Conservation (phyloP, 2,329 filamentous ascomycete genomes). For the Trichoderma endophyticum region DNA sequence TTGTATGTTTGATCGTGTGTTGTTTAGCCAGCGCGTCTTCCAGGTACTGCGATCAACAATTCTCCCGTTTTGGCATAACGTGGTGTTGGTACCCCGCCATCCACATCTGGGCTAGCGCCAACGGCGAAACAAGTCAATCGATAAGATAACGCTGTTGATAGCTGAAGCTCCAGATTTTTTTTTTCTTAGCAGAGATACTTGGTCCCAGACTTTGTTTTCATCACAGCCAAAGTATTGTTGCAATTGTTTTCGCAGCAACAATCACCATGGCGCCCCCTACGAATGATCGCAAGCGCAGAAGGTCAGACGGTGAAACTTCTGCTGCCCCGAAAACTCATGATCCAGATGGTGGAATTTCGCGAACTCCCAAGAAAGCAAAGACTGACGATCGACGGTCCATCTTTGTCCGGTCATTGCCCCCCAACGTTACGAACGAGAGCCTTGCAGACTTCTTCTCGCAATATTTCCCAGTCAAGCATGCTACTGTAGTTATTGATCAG, state of each 20-base stretch:
- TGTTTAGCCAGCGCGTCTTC: constrained; percentile 18
- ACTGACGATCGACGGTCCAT: constrained; percentile 67
- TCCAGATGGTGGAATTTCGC: constrained; percentile 32
- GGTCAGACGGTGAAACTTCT: constrained; percentile 33
- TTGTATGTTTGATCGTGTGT: constrained; percentile 11
- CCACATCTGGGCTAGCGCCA: neutral
- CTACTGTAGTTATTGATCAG: constrained; percentile 84
- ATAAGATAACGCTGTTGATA: constrained; percentile 11
- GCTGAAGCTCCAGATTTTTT: constrained; percentile 15
- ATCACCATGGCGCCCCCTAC: constrained; percentile 29
- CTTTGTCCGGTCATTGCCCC: constrained; percentile 84
- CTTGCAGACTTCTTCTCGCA: constrained; percentile 90
- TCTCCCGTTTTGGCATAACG: constrained; percentile 19
- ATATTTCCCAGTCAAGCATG: constrained; percentile 92
- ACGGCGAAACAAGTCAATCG: neutral
- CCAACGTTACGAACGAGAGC: constrained; percentile 72
- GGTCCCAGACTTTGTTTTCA: neutral
- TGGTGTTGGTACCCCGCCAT: constrained; percentile 16
- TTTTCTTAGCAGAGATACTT: neutral
- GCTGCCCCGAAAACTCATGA: constrained; percentile 31
- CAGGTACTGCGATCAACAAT: constrained; percentile 17
- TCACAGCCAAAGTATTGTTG: neutral
- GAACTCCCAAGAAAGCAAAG: constrained; percentile 52
- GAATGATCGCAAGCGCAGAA: constrained; percentile 37
- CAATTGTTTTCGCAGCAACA: neutral